Evolutionary conservation across 148 eudicot species (phyloP).

Genomic region (Mesembryanthemum crystallinum): DNA sequence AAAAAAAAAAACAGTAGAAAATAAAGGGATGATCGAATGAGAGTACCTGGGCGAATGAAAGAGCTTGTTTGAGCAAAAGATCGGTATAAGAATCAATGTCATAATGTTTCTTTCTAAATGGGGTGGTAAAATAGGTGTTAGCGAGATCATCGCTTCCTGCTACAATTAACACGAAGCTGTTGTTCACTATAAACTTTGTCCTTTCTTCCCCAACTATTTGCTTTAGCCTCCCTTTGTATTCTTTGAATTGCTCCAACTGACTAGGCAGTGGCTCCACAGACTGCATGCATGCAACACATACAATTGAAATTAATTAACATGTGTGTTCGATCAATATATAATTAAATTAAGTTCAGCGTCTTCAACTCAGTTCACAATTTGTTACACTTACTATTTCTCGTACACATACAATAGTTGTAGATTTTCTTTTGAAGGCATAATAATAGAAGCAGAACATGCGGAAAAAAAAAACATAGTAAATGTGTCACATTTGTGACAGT

Average conservation of each 20-base stretch:
- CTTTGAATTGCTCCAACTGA: constrained; percentile 52
- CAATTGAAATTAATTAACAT: too few relatives aligned
- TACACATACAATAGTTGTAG: too few relatives aligned
- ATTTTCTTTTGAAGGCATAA: too few relatives aligned
- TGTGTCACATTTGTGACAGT: too few relatives aligned
- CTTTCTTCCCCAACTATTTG: constrained; percentile 42
- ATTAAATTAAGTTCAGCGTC: too few relatives aligned
- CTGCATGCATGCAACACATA: constrained; percentile 35
- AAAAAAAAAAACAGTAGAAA: too few relatives aligned
- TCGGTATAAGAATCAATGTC: constrained; percentile 49
- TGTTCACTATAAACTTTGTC: constrained; percentile 31
- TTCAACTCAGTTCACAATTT: too few relatives aligned
- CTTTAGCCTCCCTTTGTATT: constrained; percentile 42
- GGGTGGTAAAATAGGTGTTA: constrained; percentile 47
- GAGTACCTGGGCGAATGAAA: constrained; percentile 44
- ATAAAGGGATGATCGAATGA: too few relatives aligned
- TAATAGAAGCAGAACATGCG: too few relatives aligned
- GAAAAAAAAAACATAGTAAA: too few relatives aligned
- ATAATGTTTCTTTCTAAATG: constrained; percentile 37
- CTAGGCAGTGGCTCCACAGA: constrained; percentile 46
- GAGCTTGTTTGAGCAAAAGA: constrained; percentile 41
- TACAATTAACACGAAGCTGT: constrained; percentile 36
- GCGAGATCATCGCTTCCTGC: constrained; percentile 67
- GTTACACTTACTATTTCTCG: too few relatives aligned
- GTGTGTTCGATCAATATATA: too few relatives aligned